These are phyloP conservation scores for Spergularia bocconei DNA, from an alignment of 148 eudicot species.

Conservation along the genomic window DNA sequence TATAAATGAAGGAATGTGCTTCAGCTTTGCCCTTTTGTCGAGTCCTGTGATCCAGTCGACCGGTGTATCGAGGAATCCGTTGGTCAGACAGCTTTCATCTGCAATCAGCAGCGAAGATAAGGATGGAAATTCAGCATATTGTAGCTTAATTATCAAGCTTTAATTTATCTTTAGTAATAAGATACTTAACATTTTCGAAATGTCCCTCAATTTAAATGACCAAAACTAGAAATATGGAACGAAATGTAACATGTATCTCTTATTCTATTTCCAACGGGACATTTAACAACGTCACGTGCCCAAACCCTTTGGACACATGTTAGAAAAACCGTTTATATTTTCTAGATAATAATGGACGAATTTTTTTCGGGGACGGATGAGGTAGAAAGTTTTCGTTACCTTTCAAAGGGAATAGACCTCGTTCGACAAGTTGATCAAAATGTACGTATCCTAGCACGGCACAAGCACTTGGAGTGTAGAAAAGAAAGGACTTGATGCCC, in stretches of 20 bases:
- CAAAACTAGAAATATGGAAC: no score
- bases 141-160: no score
- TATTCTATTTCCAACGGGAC: no score
- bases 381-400: conserved; percentile 19
- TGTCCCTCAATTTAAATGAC: no score
- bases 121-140: no score
- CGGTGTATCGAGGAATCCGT: conserved; percentile 20
- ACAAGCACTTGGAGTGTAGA: conserved; percentile 38
- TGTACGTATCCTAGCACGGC: conserved; percentile 30
- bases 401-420: conserved; percentile 29
- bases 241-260: no score
- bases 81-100: conserved; percentile 15
- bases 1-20: conserved; percentile 16
- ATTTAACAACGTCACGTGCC: no score
- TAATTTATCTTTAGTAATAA: no score
- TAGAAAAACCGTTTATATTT: no score
- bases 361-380: background rate
- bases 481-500: conserved; percentile 18
- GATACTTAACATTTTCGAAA: no score
- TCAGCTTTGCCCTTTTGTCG: conserved; percentile 12
- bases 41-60: conserved; percentile 22
- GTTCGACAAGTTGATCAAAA: conserved; percentile 19
- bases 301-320: no score
- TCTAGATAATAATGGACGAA: background rate
- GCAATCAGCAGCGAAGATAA: background rate